Evolutionary conservation across 345 rosid genomes (phyloP), one percentile per base, ranked within the genome.

Genomic region (Pistacia vera): DNA sequence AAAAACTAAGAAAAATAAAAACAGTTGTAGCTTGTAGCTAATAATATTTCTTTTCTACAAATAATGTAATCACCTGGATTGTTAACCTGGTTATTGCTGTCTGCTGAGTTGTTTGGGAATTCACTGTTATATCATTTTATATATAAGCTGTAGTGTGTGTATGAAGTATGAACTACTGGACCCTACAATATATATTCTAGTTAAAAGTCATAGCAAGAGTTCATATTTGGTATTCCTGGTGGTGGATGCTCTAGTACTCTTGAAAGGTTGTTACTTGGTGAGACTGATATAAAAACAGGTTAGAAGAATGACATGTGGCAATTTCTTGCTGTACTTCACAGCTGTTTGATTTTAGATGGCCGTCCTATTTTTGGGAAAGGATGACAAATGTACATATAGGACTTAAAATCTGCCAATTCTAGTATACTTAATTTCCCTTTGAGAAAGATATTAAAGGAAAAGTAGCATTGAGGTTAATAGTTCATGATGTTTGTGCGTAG

Each of bases 241-340:
- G 38, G 51, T 63, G 71, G 25, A 63, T 69, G 67, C 30, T 30
- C 66, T 8, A 46, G 12, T 20, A 57, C 64, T 68, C 49, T 60
- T 49, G 63, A 48, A 75, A 55, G 6, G 64, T 14, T 36, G 77
- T 55, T 28, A 36, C 35, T 6, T 56, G 11, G 36, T 55, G 64
- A 55, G 30, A 5, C 35, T 64, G 41, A 38, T 68, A 58, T 41
- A 16, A 14, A 49, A 30, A 67, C 35, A 46, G 51, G 36, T 1
- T 9, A 51, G 33, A 35, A 61, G 8, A 49, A 44, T 49, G 28
- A 17, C 22, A 35, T 57, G 46, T 38, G 22, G 55, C 49, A 38
- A 14, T 36, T 54, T 25, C 56, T 71, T 17, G 11, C 22, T 51
- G 66, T 16, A 22, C 22, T 4, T 5, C 11, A 41, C 16, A 46